Evolutionary conservation across 2,329 filamentous ascomycete species (phyloP).

Genomic region (Cladosporium sp.): DNA sequence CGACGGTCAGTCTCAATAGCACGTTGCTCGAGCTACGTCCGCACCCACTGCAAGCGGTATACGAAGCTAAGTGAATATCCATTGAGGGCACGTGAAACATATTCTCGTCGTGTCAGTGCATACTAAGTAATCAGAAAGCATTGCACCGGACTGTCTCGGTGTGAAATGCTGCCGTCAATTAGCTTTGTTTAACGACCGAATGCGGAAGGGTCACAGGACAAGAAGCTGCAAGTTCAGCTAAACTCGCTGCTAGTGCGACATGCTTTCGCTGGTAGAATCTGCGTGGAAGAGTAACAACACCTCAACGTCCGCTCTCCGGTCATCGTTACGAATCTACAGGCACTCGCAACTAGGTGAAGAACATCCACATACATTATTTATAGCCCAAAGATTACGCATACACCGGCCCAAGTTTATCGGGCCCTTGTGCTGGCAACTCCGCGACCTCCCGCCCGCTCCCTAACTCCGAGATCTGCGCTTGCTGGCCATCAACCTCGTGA

Average conservation of each 20-base stretch:
- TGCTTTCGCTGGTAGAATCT: not conserved
- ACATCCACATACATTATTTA: not conserved
- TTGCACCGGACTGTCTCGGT: not conserved
- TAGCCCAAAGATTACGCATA: not conserved
- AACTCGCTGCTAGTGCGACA: not conserved
- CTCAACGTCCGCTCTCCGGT: not conserved
- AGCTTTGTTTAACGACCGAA: not conserved
- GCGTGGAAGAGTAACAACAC: no score
- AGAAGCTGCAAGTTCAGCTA: not conserved
- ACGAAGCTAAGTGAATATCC: not conserved
- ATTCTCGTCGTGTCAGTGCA: not conserved
- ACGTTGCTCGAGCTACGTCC: not conserved
- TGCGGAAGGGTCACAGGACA: not conserved
- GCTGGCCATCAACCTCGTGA: slow-evolving; percentile 2
- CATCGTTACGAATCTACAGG: not conserved
- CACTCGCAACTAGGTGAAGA: not conserved
- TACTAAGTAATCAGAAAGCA: not conserved
- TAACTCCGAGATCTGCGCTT: slow-evolving; percentile 2
- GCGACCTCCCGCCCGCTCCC: not conserved
- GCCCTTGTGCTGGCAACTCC: slow-evolving; percentile 1
- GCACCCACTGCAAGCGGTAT: not conserved
- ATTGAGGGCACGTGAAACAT: not conserved
- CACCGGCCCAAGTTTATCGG: not conserved
- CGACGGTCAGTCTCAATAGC: not conserved
- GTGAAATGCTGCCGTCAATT: not conserved